Percentiles rank a stretch among this genome's conserved stretches.
Evolutionary conservation across 352 stramenopile species (phyloP).

Genomic region (Phytophthora cactorum): DNA sequence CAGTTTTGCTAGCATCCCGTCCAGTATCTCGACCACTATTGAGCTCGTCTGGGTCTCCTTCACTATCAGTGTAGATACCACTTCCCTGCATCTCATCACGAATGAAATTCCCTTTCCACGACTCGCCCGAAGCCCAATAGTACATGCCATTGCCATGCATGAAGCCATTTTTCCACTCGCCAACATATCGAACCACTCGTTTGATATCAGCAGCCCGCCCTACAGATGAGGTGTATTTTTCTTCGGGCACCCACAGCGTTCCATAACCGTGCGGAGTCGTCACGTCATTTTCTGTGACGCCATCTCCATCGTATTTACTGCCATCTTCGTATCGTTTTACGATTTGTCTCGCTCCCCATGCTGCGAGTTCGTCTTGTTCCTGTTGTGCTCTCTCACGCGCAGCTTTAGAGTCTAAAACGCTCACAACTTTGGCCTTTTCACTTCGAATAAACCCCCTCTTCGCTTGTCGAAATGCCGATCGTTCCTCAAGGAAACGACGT

Average conservation of each 20-base stretch:
- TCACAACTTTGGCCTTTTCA: slow-evolving; percentile 46
- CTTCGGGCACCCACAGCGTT: slow-evolving; percentile 62
- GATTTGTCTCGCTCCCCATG: slow-evolving; percentile 57
- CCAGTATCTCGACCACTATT: slow-evolving; percentile 20
- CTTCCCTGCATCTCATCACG: slow-evolving; percentile 69
- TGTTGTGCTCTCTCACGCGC: slow-evolving; percentile 35
- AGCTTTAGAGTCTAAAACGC: slow-evolving; percentile 44
- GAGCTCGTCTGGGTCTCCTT: slow-evolving; percentile 14
- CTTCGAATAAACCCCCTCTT: slow-evolving; percentile 54
- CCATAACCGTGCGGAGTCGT: slow-evolving; percentile 61
- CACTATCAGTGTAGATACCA: slow-evolving; percentile 49
- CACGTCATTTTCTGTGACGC: slow-evolving; percentile 45
- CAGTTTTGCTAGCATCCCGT: slow-evolving; percentile 25
- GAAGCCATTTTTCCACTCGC: slow-evolving; percentile 60
- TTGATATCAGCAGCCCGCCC: slow-evolving; percentile 46
- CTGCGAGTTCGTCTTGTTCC: slow-evolving; percentile 39
- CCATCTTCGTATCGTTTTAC: slow-evolving; percentile 69
- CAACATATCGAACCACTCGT: slow-evolving; percentile 52
- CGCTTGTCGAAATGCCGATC: slow-evolving; percentile 47
- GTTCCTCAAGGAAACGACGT: slow-evolving; percentile 52
- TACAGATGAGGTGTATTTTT: slow-evolving; percentile 24
- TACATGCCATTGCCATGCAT: slow-evolving; percentile 68
- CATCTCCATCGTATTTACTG: slow-evolving; percentile 75
- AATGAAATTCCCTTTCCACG: slow-evolving; percentile 66
- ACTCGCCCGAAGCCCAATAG: slow-evolving; percentile 60